phyloP scores from a whole-genome alignment of 2,329 filamentous ascomycete species.

The Cordyceps militaris region DNA sequence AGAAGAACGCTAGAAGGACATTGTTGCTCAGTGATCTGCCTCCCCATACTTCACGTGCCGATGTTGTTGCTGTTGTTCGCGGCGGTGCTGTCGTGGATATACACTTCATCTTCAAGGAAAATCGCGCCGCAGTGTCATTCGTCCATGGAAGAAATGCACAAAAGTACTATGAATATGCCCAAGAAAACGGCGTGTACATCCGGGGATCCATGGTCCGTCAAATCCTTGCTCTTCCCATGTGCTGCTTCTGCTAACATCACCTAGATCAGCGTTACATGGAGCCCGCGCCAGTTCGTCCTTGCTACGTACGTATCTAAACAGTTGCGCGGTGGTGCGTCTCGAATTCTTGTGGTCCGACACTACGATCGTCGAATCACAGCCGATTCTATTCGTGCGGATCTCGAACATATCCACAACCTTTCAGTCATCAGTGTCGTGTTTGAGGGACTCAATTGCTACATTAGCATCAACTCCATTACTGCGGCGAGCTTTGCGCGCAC shows the following conservation, averaged over 20 bases:
- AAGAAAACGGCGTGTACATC: conserved; percentile 60
- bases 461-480: conserved; percentile 71
- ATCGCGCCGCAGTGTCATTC: conserved; percentile 62
- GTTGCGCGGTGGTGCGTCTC: conserved; percentile 58
- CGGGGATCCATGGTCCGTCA: conserved; percentile 31
- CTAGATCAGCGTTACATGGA: conserved; percentile 64
- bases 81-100: conserved; percentile 67
- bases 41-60: conserved; percentile 54
- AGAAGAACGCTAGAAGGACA: conserved; percentile 44
- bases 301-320: conserved; percentile 56
- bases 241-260: background rate
- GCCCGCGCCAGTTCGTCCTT: conserved; percentile 62
- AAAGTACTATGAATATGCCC: conserved; percentile 58
- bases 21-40: conserved; percentile 57
- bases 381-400: conserved; percentile 58
- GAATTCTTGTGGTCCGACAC: conserved; percentile 64
- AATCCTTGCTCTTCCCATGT: background rate
- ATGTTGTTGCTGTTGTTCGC: conserved; percentile 57
- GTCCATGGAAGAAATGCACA: conserved; percentile 54
- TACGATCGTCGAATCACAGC: conserved; percentile 54
- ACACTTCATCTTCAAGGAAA: conserved; percentile 52
- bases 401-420: conserved; percentile 78
- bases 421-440: conserved; percentile 61
- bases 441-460: conserved; percentile 50
- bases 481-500: conserved; percentile 68